phyloP scores from a whole-genome alignment of 1,284 basidiomycete genomes.

The Malassezia sympodialis region DNA sequence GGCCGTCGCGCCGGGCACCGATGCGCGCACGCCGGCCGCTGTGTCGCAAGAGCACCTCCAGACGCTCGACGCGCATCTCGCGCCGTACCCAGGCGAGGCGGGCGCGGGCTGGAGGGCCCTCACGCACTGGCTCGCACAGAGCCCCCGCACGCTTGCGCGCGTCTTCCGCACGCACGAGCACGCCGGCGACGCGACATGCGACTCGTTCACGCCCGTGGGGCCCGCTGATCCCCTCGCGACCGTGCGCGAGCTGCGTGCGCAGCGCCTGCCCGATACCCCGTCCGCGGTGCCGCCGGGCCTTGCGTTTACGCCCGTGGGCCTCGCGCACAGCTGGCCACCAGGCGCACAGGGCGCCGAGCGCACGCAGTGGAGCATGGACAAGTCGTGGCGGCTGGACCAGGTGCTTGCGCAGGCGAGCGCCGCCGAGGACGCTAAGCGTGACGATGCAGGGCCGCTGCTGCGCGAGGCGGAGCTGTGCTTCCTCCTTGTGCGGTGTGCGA shows the following conservation, averaged over 20 bases:
- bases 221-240: not conserved
- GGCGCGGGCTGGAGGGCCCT: not conserved
- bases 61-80: constrained; percentile 5
- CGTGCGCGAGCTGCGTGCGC: not conserved
- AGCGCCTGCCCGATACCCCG: not conserved
- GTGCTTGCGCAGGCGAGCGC: constrained; percentile 19
- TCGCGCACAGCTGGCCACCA: constrained; percentile 36
- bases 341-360: constrained; percentile 25
- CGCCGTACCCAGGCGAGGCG: constrained; percentile 5
- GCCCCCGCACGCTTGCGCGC: not conserved
- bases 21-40: not conserved
- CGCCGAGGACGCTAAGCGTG: not conserved
- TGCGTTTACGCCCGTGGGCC: constrained; percentile 26
- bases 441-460: constrained; percentile 5
- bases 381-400: constrained; percentile 35
- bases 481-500: constrained; percentile 19
- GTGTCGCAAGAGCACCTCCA: constrained; percentile 12
- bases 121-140: not conserved
- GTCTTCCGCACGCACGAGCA: not conserved
- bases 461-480: constrained; percentile 29
- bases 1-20: not conserved
- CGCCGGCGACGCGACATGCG: constrained; percentile 1
- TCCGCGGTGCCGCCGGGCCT: not conserved
- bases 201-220: constrained; percentile 15
- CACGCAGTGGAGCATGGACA: constrained; percentile 39